phyloP scores from a whole-genome alignment of 495 filamentous ascomycete genomes.

The Hyaloscypha hepaticicola region DNA sequence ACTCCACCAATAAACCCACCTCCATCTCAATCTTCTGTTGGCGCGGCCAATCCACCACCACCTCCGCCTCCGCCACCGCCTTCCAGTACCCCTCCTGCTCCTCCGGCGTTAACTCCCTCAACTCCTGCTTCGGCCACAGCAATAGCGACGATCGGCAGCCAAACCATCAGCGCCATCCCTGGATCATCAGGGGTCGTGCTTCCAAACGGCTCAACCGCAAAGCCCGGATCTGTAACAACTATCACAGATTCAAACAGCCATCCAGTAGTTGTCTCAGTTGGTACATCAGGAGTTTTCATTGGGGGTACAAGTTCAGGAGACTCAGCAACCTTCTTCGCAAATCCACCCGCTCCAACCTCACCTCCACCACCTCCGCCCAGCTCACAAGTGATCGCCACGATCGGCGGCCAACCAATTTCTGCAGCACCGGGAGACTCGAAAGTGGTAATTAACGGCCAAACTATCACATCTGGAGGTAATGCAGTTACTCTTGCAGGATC shows the following conservation, averaged over 20 bases:
- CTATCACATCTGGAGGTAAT: slow-evolving; percentile 3
- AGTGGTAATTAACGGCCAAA: slow-evolving; percentile 5
- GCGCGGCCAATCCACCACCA: background rate
- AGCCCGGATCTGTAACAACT: slow-evolving; percentile 5
- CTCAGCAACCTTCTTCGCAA: slow-evolving; percentile 1
- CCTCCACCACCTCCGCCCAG: background rate
- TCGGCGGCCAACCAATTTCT: slow-evolving; percentile 8
- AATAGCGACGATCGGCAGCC: slow-evolving; percentile 7
- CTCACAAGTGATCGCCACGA: slow-evolving; percentile 4
- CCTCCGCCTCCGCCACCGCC: background rate
- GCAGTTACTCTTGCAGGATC: slow-evolving; percentile 10
- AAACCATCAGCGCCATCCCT: slow-evolving; percentile 10
- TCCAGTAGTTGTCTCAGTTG: slow-evolving; percentile 12
- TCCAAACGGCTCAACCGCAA: slow-evolving; percentile 9
- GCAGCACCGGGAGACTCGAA: slow-evolving; percentile 18
- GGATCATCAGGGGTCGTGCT: slow-evolving; percentile 14
- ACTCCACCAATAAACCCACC: background rate
- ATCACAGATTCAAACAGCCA: slow-evolving; percentile 1
- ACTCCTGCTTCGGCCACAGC: background rate
- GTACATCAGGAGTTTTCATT: slow-evolving; percentile 13
- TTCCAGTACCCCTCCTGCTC: background rate
- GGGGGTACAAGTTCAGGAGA: background rate
- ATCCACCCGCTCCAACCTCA: background rate
- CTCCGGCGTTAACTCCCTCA: background rate
- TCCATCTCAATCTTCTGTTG: background rate